A percentile compares a stretch with the other conserved stretches of the same genome.
phyloP scores from a whole-genome alignment of 2,329 filamentous ascomycete species.

The Fusarium gaditjirri region DNA sequence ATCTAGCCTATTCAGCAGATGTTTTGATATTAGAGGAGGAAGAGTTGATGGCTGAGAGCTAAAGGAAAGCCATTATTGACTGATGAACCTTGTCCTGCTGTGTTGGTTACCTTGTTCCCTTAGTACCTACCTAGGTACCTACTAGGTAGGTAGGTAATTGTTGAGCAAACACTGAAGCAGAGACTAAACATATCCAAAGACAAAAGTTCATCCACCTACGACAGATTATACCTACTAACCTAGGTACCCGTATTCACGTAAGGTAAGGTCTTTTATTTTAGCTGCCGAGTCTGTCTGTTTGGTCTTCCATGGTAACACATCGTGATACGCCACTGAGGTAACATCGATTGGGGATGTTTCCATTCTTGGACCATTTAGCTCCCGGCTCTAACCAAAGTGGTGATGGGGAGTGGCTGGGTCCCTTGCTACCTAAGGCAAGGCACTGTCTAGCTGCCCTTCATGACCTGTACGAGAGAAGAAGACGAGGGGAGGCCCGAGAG shows the following conservation, averaged over 20 bases:
- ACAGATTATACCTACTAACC: neutral
- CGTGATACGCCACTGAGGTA: conserved; percentile 30
- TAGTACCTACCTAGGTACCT: neutral
- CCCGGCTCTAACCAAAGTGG: conserved; percentile 29
- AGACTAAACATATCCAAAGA: neutral
- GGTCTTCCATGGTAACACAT: neutral
- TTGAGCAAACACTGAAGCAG: neutral
- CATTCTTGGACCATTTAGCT: conserved; percentile 38
- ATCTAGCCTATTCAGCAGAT: neutral
- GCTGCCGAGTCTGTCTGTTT: neutral
- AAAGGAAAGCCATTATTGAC: neutral
- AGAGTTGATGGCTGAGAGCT: neutral
- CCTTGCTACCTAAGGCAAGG: conserved; percentile 3
- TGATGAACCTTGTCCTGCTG: neutral
- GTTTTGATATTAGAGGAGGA: neutral
- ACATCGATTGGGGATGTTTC: conserved; percentile 25
- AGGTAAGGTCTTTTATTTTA: neutral
- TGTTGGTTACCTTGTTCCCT: neutral
- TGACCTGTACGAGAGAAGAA: neutral
- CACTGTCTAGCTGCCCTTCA: conserved; percentile 1
- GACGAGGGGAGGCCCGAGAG: neutral
- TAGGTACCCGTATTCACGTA: neutral
- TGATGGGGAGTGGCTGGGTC: conserved; percentile 28
- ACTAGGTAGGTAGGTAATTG: neutral
- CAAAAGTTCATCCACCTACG: neutral